These are phyloP conservation scores for Colletotrichum sidae DNA, from an alignment of 2,329 filamentous ascomycete species.

Conservation along the genomic window DNA sequence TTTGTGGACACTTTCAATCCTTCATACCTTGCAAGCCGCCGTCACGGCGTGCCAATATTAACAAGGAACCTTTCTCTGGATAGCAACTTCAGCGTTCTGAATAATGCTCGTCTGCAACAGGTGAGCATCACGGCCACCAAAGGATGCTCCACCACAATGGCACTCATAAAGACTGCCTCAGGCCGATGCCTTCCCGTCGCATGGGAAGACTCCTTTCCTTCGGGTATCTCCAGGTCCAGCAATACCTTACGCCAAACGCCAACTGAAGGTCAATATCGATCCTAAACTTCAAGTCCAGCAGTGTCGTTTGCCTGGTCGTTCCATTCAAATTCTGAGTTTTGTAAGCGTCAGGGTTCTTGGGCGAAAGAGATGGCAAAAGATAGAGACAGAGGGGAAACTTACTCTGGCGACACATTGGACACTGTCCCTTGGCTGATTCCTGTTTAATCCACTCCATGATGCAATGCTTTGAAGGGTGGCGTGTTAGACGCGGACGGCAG, in stretches of 20 bases:
- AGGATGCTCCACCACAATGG: not conserved
- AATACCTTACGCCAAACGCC: conserved; percentile 31
- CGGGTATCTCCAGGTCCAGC: conserved; percentile 17
- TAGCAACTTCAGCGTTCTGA: too few species aligned
- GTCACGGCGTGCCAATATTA: too few species aligned
- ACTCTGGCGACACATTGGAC: conserved; percentile 98
- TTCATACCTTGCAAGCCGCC: too few species aligned
- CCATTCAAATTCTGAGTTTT: conserved; percentile 54
- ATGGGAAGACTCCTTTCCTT: too few species aligned
- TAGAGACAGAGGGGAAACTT: conserved; percentile 44
- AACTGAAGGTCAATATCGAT: conserved; percentile 24
- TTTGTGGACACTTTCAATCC: too few species aligned
- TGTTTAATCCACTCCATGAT: conserved; percentile 97
- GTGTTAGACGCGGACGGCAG: conserved; percentile 35
- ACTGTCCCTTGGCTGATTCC: conserved; percentile 91
- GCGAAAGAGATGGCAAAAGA: too few species aligned
- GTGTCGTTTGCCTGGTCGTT: conserved; percentile 49
- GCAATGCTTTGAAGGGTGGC: conserved; percentile 75
- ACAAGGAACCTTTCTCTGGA: too few species aligned
- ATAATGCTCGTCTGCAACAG: not conserved
- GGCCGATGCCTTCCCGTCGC: too few species aligned
- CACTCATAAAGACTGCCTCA: too few species aligned
- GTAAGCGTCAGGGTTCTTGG: not conserved
- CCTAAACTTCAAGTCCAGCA: conserved; percentile 41
- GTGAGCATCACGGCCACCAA: conserved; percentile 1